These are phyloP conservation scores for Bonia amplexicaulis DNA, from an alignment of 176 grass and related monocot species.

Conservation along the genomic window DNA sequence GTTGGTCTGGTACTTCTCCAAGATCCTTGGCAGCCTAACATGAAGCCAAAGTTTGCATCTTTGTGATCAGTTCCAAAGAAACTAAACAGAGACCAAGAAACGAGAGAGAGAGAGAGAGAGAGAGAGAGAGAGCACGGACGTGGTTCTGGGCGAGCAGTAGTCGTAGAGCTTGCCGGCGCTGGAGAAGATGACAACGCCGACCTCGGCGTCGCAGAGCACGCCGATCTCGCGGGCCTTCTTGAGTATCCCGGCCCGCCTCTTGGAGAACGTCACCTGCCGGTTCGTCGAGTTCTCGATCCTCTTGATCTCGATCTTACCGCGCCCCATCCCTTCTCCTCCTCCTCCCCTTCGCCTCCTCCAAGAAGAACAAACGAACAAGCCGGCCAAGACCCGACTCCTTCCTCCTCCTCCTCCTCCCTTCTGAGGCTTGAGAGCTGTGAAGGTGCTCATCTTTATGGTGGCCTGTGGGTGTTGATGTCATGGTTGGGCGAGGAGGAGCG, in stretches of 20 bases:
- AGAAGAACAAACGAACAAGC: slow-evolving; percentile 2
- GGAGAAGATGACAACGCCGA: slow-evolving; percentile 93
- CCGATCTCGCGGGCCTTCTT: slow-evolving; percentile 97
- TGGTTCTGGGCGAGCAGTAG: slow-evolving; percentile 69
- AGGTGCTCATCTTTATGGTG: slow-evolving; percentile 15
- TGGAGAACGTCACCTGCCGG: slow-evolving; percentile 87
- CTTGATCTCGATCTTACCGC: slow-evolving; percentile 98
- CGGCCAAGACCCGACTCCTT: background rate
- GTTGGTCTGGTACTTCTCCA: slow-evolving; percentile 98
- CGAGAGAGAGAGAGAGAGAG: background rate
- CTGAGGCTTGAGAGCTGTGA: background rate
- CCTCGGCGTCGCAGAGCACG: slow-evolving; percentile 82
- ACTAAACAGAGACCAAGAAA: background rate
- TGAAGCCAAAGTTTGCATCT: background rate
- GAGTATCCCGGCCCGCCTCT: slow-evolving; percentile 74
- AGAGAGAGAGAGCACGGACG: background rate
- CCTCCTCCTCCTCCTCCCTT: background rate
- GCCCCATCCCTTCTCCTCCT: slow-evolving; percentile 49
- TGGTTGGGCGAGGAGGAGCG: background rate
- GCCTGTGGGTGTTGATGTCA: background rate
- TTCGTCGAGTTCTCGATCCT: slow-evolving; percentile 96
- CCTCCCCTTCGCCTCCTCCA: background rate
- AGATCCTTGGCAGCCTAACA: slow-evolving; percentile 62
- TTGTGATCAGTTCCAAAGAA: background rate
- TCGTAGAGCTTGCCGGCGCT: slow-evolving; percentile 89